Base-by-base conservation (phyloP, 139 green algal species). In the Chlorella vulgaris region DNA sequence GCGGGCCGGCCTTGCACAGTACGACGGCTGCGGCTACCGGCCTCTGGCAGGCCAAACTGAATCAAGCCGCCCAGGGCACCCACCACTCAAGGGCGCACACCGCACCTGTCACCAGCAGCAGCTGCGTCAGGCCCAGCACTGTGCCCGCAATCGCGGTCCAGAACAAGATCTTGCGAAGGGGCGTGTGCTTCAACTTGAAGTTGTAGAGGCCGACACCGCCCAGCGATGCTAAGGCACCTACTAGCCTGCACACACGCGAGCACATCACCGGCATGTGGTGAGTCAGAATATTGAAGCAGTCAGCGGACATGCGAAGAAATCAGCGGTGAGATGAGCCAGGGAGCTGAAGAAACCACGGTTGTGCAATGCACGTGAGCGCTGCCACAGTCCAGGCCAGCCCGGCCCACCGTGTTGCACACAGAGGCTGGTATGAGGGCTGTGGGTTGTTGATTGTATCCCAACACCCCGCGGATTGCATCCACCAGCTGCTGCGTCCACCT, bases 81-180 rank as follows among this genome's bases (percentile, higher is more conserved):
- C 5, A 65, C 15, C 55, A 31, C 15, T 21, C 15, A 15, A 65
- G 18, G 5, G 21, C 18, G 22, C 55, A 8, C 55, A 29, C 6
- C 67, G 21, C 39, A 74, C 88, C 82, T 50, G 88, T 94, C 69
- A 96, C 86, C 26, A 96, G 84, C 26, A 95, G 51, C 13, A 99
- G 90, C 90, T 98, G 94, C 10, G 93, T 98, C 31, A 90, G 82
- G 51, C 93, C 92, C 1, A 99, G 85, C 2, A 18, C 84, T 0
- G 87, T 88, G n/a, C 95, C 95, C 7, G 94, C 43, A 1, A 97
- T 22, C 35, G 94, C 91, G 3, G 86, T 86, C 89, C 92, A 95
- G 33, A 91, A 68, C 68, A 96, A 93, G 65, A 97, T 89, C 36
- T 83, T 60, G 21, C 87, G 83, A 38, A 96, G 73, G 1, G 91